Evolutionary conservation across 352 stramenopile species (phyloP).

Genomic region (Phytophthora sojae): DNA sequence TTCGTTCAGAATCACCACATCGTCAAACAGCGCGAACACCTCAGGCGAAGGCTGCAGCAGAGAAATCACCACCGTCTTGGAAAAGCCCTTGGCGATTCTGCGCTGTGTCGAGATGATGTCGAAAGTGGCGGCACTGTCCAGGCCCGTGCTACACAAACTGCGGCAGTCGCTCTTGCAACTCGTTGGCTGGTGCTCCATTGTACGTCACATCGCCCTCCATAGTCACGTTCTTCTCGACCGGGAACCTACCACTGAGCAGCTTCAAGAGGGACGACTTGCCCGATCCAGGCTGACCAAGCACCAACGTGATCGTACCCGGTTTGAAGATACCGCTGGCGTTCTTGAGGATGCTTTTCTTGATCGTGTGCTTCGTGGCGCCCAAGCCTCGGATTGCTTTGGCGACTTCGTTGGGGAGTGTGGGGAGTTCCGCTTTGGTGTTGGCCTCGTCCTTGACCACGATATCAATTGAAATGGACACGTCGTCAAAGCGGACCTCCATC

Average conservation of each 20-base stretch:
- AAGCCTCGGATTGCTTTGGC: no score
- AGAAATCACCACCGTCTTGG: background rate
- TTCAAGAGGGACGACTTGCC: background rate
- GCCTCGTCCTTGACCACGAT: background rate
- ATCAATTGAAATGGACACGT: background rate
- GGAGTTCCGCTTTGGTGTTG: no score
- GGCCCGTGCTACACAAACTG: constrained; percentile 8
- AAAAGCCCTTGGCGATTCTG: background rate
- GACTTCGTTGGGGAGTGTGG: no score
- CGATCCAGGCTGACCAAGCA: background rate
- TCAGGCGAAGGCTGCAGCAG: background rate
- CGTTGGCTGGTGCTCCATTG: background rate
- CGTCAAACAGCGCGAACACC: background rate
- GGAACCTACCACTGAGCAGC: background rate
- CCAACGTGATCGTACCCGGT: background rate
- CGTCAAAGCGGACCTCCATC: background rate
- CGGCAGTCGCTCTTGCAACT: background rate
- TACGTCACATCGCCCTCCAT: background rate
- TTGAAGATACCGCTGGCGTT: background rate
- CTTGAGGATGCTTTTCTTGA: no score
- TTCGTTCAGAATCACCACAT: background rate
- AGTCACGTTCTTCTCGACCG: background rate
- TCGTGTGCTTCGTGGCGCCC: no score
- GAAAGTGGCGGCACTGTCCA: constrained; percentile 39
- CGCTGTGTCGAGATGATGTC: constrained; percentile 45